phyloP scores from a whole-genome alignment of 2,329 filamentous ascomycete species.

The Cladophialophora bantiana region DNA sequence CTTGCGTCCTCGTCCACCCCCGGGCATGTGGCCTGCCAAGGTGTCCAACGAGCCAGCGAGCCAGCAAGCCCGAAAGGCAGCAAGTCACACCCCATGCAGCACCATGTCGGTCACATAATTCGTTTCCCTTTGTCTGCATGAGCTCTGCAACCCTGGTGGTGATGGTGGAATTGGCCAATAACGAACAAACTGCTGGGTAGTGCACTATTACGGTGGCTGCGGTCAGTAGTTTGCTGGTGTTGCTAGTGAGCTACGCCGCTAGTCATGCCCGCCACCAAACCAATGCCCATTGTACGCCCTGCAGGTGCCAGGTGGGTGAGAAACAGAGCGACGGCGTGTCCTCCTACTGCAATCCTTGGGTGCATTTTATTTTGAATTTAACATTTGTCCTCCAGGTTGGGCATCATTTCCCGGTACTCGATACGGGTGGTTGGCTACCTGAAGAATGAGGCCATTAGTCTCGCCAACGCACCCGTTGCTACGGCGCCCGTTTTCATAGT shows the following conservation, averaged over 20 bases:
- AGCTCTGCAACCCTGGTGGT: no score
- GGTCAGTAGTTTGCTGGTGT: background rate
- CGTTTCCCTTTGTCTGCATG: no score
- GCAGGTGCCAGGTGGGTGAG: background rate
- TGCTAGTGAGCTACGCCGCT: background rate
- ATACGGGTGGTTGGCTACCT: background rate
- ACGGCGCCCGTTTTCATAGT: background rate
- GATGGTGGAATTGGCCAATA: no score
- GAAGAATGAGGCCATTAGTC: constrained; percentile 6
- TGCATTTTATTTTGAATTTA: background rate
- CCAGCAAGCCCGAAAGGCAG: no score
- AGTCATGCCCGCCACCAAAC: background rate
- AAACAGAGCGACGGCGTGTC: background rate
- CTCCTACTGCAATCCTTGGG: background rate
- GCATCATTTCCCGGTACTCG: background rate
- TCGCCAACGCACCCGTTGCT: background rate
- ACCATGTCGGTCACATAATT: no score
- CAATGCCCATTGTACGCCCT: background rate
- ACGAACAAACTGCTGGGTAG: no score
- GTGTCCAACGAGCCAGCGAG: no score
- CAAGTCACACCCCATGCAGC: no score
- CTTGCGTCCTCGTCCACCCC: background rate
- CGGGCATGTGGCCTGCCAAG: no score
- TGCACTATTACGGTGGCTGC: no score
- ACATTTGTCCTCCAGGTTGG: background rate